Evolutionary conservation across 2,329 filamentous ascomycete genomes (phyloP), one percentile per base, ranked within the genome.

Genomic region (Stemphylium beticola): DNA sequence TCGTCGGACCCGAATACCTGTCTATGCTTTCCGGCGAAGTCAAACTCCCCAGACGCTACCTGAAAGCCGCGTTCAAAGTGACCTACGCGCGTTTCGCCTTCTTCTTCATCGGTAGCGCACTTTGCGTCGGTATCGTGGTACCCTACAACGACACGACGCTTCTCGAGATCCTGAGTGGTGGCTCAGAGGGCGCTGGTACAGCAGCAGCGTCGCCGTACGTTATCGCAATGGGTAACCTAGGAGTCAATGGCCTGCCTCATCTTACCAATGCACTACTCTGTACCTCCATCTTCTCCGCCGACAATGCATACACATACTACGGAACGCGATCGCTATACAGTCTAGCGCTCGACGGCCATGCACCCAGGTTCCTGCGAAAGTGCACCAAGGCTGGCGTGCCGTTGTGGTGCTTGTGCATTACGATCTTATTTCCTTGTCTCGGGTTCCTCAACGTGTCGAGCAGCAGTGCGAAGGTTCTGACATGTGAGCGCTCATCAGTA

Each of bases 391-490:
- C 81, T 9, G 87, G 87, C 65, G 84, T 93, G 0, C 91, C 91
- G 0, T 82, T 91, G 57, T 91, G 89, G 74, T 90, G 87, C 67
- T 89, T 93, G 31, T 60, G 73, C 1, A 73, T 87, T 24, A 88
- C 90, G 0, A 81, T 91, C 36, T 71, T 84, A 2, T 86, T 95
- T 63, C 83, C 88, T 1, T 78, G 91, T 4, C 78, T 95, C 8
- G 84, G 87, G 3, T 95, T 92, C 74, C 77, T 93, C 41, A 87
- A 92, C 72, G 82, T 93, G n/a, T 88, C 85, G 8, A 82, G 84
- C 57, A 81, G 81, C 53, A 82, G 86, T 0, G 83, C 88, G 2
- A 84, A 86, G 20, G 90, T 92, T 1, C 77, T 92, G 58, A 81
- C 81, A 11, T 29, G 26, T 29, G 7, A 29, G 26, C 26, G 11